A percentile compares a stretch with the other conserved stretches of the same genome.
phyloP scores from a whole-genome alignment of 2,329 filamentous ascomycete species.

The Erysiphe pulchra region DNA sequence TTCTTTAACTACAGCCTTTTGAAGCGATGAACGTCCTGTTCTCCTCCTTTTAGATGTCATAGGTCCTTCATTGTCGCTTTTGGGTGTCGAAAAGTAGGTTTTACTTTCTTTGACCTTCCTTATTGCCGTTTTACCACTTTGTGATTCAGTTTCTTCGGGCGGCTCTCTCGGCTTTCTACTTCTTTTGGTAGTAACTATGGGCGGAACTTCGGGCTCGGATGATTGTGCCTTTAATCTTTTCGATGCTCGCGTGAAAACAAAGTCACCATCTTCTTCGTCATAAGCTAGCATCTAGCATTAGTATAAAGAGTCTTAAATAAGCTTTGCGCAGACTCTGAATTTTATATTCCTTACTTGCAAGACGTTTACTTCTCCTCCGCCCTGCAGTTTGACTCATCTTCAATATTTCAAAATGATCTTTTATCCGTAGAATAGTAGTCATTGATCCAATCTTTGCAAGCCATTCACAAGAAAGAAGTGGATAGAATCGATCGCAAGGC shows the following conservation, averaged over 20 bases:
- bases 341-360: slow-evolving; percentile 26
- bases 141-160: background rate
- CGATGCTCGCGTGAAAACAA: slow-evolving; percentile 43
- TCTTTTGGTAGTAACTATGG: slow-evolving; percentile 14
- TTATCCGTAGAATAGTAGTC: slow-evolving; percentile 41
- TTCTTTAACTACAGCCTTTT: slow-evolving; percentile 11
- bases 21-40: slow-evolving; percentile 18
- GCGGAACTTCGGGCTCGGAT: slow-evolving; percentile 17
- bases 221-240: slow-evolving; percentile 36
- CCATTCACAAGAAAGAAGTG: slow-evolving; percentile 8
- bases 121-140: slow-evolving; percentile 9
- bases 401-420: slow-evolving; percentile 37
- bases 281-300: slow-evolving; percentile 19
- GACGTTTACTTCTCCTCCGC: slow-evolving; percentile 33
- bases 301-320: background rate
- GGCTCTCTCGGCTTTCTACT: slow-evolving; percentile 14
- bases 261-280: slow-evolving; percentile 56
- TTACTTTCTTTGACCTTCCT: slow-evolving; percentile 17
- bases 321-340: slow-evolving; percentile 1
- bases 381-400: slow-evolving; percentile 37
- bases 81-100: slow-evolving; percentile 14
- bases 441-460: slow-evolving; percentile 23
- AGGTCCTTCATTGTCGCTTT: slow-evolving; percentile 11
- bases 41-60: slow-evolving; percentile 17
- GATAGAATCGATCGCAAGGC: slow-evolving; percentile 2